Evolutionary conservation across 257 asterid species (phyloP).

Genomic region (Cinchona pubescens): DNA sequence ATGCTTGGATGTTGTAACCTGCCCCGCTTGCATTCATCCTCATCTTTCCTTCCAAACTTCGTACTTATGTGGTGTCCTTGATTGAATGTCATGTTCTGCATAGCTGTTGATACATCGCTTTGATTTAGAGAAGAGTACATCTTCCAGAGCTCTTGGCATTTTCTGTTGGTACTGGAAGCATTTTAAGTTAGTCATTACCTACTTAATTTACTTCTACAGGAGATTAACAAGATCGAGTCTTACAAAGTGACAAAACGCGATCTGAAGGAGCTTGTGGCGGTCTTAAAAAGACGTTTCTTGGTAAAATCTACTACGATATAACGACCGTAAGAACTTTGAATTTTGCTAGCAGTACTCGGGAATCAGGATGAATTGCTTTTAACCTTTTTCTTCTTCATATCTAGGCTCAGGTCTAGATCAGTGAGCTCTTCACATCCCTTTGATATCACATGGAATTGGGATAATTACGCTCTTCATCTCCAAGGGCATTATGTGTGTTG

Average conservation of each 20-base stretch:
- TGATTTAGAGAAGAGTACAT: not conserved
- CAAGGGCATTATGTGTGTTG: not conserved
- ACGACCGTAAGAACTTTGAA: not conserved
- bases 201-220: constrained; percentile 38
- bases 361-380: not conserved
- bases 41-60: not conserved
- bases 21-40: not conserved
- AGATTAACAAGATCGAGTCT: constrained; percentile 75
- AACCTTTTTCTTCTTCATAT: not conserved
- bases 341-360: not conserved
- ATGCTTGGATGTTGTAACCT: not conserved
- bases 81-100: not conserved
- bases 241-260: constrained; percentile 60
- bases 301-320: constrained; percentile 19
- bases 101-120: not conserved
- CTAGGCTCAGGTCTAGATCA: constrained; percentile 24
- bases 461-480: not conserved
- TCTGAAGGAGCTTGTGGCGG: constrained; percentile 58
- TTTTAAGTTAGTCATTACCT: not conserved
- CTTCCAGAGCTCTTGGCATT: not conserved
- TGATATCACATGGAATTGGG: not conserved
- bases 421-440: constrained; percentile 10
- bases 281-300: constrained; percentile 56
- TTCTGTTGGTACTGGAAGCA: not conserved
- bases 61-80: not conserved